Base-by-base conservation (phyloP, 2,329 filamentous ascomycete species). In the Fulvia fulva region DNA sequence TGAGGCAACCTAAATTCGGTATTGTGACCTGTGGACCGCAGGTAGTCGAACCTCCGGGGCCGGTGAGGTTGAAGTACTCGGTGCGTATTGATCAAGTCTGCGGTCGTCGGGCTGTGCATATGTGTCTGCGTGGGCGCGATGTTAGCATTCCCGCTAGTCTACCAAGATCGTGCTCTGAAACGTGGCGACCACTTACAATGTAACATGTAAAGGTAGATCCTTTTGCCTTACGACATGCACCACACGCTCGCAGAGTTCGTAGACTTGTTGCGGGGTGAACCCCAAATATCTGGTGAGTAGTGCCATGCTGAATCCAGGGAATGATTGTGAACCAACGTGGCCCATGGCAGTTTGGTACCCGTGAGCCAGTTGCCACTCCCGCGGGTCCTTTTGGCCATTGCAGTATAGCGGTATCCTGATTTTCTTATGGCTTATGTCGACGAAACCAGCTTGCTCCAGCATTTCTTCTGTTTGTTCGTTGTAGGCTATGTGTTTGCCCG, bases 261-360 rank as follows among this genome's bases (percentile, higher is more conserved):
- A 75, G 47, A 95, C 86, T 60, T 89, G 73, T 34, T 71, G 78
- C 47, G 78, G 71, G 45, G 80, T 77, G 83, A 84, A 90, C 30
- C 77, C 74, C 53, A 84, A 83, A 44, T 86, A 78, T 58, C 86
- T 82, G 46, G 83, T 87, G 69, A 97, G 81, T 23, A 69, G 63
- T 22, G 60, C 58, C 68, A 70, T 67, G 25, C 63, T 63, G 32
- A 71, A 62, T 14, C 65, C 68, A 19, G 62, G 65, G 62, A 67
- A 67, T 14, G 64, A 64, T 52, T 67, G 56, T 16, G 64, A 62
- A 26, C 52, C 58, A 28, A 57, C 57, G 34, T 63, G 58, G 41
- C 61, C 86, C 65, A 96, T 79, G 41, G 86, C 87, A 23, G 93
- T 77, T 69, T 93, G 91, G 75, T 95, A 96, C 89, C 90, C 96